Percentiles rank a stretch among this genome's conserved stretches.
These are phyloP conservation scores for Aphanoascus verrucosus DNA, from an alignment of 2,329 filamentous ascomycete genomes.

Conservation along the genomic window DNA sequence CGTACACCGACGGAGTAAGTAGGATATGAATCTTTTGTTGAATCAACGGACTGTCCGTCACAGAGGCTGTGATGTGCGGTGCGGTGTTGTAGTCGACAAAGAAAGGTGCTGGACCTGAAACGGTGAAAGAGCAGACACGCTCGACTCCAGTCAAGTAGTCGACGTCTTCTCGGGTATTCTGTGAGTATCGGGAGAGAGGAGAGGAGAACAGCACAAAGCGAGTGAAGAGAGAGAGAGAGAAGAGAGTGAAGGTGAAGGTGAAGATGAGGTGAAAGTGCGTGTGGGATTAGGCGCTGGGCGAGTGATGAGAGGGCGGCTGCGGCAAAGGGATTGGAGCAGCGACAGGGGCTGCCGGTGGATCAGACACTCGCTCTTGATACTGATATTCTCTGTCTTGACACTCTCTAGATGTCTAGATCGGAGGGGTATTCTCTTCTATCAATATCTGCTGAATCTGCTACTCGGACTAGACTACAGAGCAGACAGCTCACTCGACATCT, in stretches of 20 bases:
- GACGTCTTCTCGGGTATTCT: neutral
- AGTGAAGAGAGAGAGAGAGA: neutral
- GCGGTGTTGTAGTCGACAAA: constrained; percentile 5
- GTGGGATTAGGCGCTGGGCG: constrained; percentile 1
- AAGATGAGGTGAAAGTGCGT: neutral
- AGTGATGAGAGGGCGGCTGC: constrained; percentile 1
- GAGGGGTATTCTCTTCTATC: no score
- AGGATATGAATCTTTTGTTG: neutral
- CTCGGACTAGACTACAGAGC: no score
- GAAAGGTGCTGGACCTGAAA: constrained; percentile 2
- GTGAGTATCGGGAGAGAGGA: neutral
- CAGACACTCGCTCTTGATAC: neutral
- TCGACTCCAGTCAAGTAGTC: constrained; percentile 9
- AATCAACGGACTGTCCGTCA: neutral
- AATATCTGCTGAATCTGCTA: no score
- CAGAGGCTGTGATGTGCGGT: neutral
- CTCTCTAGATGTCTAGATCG: no score
- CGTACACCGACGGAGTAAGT: neutral
- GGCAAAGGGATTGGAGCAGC: neutral
- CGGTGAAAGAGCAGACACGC: neutral
- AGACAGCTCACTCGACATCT: no score
- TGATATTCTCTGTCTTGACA: neutral
- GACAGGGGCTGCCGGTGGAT: constrained; percentile 2
- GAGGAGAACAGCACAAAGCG: neutral
- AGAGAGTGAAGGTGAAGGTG: neutral